phyloP scores from a whole-genome alignment of 2,329 filamentous ascomycete species.

The Aspergillus thermomutatus region DNA sequence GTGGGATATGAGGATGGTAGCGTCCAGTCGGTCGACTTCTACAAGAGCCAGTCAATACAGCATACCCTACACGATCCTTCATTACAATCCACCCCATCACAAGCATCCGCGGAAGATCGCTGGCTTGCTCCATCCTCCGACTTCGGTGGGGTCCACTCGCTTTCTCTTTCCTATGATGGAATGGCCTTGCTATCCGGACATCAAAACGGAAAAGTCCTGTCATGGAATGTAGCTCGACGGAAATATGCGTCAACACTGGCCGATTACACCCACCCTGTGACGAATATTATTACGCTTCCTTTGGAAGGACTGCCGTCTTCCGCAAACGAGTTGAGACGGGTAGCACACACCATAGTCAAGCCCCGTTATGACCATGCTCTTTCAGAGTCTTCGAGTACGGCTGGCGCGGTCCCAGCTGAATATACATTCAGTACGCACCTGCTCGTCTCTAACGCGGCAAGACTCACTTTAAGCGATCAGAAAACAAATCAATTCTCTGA shows the following conservation, averaged over 20 bases:
- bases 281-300: slow-evolving; percentile 72
- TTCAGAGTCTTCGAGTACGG: slow-evolving; percentile 30
- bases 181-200: slow-evolving; percentile 79
- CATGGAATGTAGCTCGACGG: slow-evolving; percentile 74
- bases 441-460: slow-evolving; percentile 14
- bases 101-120: slow-evolving; percentile 38
- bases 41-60: slow-evolving; percentile 44
- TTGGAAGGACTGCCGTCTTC: slow-evolving; percentile 50
- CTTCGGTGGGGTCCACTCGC: slow-evolving; percentile 62
- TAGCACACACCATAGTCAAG: slow-evolving; percentile 66
- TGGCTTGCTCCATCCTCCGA: slow-evolving; percentile 58
- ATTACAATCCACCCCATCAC: slow-evolving; percentile 40
- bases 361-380: slow-evolving; percentile 53
- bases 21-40: slow-evolving; percentile 77
- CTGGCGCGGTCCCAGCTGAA: slow-evolving; percentile 39
- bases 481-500: slow-evolving; percentile 29
- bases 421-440: slow-evolving; percentile 43
- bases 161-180: slow-evolving; percentile 78
- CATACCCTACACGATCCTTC: slow-evolving; percentile 34
- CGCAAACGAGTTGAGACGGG: slow-evolving; percentile 42
- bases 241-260: slow-evolving; percentile 65
- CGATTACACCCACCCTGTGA: slow-evolving; percentile 76
- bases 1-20: slow-evolving; percentile 76
- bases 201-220: slow-evolving; percentile 69
- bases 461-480: neutral